Evolutionary conservation across 2,329 filamentous ascomycete species (phyloP).

Genomic region (Zymoseptoria ardabiliae): DNA sequence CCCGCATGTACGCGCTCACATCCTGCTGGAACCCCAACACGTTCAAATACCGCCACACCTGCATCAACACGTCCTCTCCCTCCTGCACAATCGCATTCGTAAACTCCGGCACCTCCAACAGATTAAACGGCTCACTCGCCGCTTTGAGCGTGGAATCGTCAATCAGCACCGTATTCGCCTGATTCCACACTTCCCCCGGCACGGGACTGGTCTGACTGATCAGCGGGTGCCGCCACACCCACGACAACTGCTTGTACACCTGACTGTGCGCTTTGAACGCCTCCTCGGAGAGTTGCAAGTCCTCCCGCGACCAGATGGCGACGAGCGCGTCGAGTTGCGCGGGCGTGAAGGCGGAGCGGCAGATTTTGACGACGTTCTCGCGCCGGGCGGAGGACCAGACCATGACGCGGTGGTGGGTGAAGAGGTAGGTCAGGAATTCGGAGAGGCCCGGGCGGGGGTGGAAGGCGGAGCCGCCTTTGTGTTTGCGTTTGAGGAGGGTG

Average conservation of each 20-base stretch:
- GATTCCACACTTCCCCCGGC: slow-evolving; percentile 56
- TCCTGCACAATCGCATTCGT: slow-evolving; percentile 38
- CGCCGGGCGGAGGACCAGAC: slow-evolving; percentile 85
- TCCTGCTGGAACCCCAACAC: slow-evolving; percentile 46
- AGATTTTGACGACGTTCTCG: slow-evolving; percentile 63
- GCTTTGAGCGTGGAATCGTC: slow-evolving; percentile 82
- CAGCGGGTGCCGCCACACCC: slow-evolving; percentile 56
- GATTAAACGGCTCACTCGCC: slow-evolving; percentile 72
- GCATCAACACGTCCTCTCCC: slow-evolving; percentile 39
- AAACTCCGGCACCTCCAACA: slow-evolving; percentile 76
- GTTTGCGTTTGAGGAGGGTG: slow-evolving; percentile 69
- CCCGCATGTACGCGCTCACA: slow-evolving; percentile 35
- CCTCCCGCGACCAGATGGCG: slow-evolving; percentile 71
- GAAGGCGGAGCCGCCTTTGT: slow-evolving; percentile 28
- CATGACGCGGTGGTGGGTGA: slow-evolving; percentile 69
- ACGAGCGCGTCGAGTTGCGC: slow-evolving; percentile 51
- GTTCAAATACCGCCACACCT: slow-evolving; percentile 49
- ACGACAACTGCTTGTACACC: slow-evolving; percentile 78
- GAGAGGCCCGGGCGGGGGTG: slow-evolving; percentile 57
- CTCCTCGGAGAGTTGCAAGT: slow-evolving; percentile 55
- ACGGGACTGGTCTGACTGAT: slow-evolving; percentile 37
- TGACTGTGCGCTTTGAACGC: slow-evolving; percentile 69
- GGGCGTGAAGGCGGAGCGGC: slow-evolving; percentile 54
- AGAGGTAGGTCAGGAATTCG: slow-evolving; percentile 65
- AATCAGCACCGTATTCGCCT: slow-evolving; percentile 80